Percentiles rank a stretch among this genome's conserved stretches.
These are phyloP conservation scores for Vitis rupestris DNA, from an alignment of 164 flowering plant genomes.

Conservation along the genomic window DNA sequence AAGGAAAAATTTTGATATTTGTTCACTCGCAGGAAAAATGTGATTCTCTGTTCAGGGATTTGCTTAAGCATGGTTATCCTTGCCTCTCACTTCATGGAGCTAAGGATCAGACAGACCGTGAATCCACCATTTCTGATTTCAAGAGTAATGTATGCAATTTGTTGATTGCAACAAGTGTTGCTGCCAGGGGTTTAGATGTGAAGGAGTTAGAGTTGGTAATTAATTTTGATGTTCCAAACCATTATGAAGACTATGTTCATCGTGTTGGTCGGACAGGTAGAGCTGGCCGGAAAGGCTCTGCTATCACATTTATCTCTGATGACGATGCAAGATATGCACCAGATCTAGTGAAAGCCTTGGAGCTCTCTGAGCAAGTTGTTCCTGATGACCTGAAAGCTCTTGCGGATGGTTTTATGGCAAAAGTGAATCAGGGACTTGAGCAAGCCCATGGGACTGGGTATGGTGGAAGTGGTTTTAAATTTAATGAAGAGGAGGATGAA, in stretches of 20 bases:
- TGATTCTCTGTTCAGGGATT: constrained; percentile 76
- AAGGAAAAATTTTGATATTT: constrained; percentile 90
- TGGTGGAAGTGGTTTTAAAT: constrained; percentile 98
- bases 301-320: constrained; percentile 85
- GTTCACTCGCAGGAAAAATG: constrained; percentile 94
- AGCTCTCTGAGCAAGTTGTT: constrained; percentile 88
- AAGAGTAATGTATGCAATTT: constrained; percentile 87
- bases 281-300: constrained; percentile 94
- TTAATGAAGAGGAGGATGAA: constrained; percentile 97
- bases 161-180: constrained; percentile 89
- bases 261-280: constrained; percentile 97
- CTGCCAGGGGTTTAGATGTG: constrained; percentile 97
- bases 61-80: constrained; percentile 74
- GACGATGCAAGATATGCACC: constrained; percentile 91
- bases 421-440: constrained; percentile 89
- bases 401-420: constrained; percentile 89
- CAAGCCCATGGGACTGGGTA: constrained; percentile 96
- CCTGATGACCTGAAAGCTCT: constrained; percentile 89
- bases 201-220: constrained; percentile 93
- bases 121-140: constrained; percentile 88
- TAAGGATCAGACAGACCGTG: constrained; percentile 94
- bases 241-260: constrained; percentile 97
- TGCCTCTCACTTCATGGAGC: constrained; percentile 98
- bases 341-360: constrained; percentile 92
- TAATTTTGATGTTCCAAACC: constrained; percentile 89